phyloP scores from a whole-genome alignment of 1,139 yeast genomes.

The Trichomonascaceae sp. region DNA sequence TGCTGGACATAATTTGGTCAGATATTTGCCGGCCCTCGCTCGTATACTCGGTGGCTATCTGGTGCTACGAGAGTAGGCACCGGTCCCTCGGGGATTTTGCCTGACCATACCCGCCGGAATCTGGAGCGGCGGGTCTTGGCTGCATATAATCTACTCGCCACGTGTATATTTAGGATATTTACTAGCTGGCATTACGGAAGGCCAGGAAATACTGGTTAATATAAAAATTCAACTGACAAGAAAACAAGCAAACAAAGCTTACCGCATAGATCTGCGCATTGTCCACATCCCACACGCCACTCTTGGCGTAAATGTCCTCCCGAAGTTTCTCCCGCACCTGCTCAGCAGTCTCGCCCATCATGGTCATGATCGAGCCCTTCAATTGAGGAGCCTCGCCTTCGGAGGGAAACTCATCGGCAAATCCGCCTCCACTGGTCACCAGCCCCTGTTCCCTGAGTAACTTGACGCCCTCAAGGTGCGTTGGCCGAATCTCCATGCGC shows the following conservation, averaged over 20 bases:
- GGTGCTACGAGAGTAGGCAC: too few relatives aligned
- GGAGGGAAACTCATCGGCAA: constrained; percentile 26
- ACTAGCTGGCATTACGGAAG: constrained; percentile 7
- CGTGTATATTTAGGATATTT: too few relatives aligned
- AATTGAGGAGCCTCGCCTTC: constrained; percentile 38
- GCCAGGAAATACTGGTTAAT: constrained; percentile 8
- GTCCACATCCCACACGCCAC: constrained; percentile 68
- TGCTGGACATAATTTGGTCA: too few relatives aligned
- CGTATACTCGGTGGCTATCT: too few relatives aligned
- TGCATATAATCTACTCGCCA: too few relatives aligned
- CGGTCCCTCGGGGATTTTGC: too few relatives aligned
- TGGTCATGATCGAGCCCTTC: constrained; percentile 57
- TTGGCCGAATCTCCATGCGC: constrained; percentile 33
- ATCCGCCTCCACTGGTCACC: constrained; percentile 38
- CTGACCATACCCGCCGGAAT: too few relatives aligned
- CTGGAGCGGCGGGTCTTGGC: too few relatives aligned
- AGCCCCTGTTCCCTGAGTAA: constrained; percentile 38
- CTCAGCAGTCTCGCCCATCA: constrained; percentile 49
- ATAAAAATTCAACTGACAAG: not conserved
- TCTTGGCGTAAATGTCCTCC: constrained; percentile 46
- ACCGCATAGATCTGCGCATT: constrained; percentile 47
- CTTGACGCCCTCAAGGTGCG: constrained; percentile 47
- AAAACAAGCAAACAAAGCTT: constrained; percentile 8
- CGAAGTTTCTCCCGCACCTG: constrained; percentile 52
- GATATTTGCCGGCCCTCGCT: too few relatives aligned